Conservation (phyloP, 441 rosid species). For the Croton setiger region DNA sequence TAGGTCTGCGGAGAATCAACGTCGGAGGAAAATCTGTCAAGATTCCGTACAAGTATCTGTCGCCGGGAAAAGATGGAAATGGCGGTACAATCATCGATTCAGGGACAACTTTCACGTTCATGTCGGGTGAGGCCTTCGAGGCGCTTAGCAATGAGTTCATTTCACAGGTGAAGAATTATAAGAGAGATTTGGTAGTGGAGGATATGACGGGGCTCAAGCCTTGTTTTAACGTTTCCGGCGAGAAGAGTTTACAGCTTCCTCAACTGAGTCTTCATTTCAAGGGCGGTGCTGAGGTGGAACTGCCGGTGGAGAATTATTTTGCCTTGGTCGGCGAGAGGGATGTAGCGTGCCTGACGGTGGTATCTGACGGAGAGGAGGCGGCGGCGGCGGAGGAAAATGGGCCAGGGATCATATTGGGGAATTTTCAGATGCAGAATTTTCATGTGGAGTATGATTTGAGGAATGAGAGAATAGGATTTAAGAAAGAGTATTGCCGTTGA, state of each 20-base stretch:
- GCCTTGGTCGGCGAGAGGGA: conserved; percentile 27
- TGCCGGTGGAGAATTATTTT: conserved; percentile 45
- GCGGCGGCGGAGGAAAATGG: conserved; percentile 21
- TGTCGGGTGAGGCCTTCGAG: conserved; percentile 31
- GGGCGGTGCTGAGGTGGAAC: conserved; percentile 41
- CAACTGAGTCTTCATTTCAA: conserved; percentile 37
- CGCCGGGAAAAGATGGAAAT: conserved; percentile 36
- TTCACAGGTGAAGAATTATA: conserved; percentile 24
- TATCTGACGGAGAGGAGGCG: conserved; percentile 29
- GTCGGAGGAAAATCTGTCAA: conserved; percentile 37
- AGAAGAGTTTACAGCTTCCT: conserved; percentile 23
- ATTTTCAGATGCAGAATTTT: conserved; percentile 53
- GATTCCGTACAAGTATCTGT: conserved; percentile 27
- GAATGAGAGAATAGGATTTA: conserved; percentile 50
- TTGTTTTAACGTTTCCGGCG: conserved; percentile 31
- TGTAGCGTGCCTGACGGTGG: conserved; percentile 44
- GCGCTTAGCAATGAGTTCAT: conserved; percentile 35
- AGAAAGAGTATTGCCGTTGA: conserved; percentile 26
- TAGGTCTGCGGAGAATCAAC: conserved; percentile 39
- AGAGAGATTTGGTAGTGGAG: conserved; percentile 35
- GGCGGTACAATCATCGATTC: conserved; percentile 60
- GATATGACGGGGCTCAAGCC: conserved; percentile 38
- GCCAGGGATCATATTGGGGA: conserved; percentile 48
- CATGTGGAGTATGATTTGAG: conserved; percentile 52
- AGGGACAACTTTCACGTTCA: conserved; percentile 50